Conservation (phyloP, 257 asterid genomes). For the Mentha longifolia region DNA sequence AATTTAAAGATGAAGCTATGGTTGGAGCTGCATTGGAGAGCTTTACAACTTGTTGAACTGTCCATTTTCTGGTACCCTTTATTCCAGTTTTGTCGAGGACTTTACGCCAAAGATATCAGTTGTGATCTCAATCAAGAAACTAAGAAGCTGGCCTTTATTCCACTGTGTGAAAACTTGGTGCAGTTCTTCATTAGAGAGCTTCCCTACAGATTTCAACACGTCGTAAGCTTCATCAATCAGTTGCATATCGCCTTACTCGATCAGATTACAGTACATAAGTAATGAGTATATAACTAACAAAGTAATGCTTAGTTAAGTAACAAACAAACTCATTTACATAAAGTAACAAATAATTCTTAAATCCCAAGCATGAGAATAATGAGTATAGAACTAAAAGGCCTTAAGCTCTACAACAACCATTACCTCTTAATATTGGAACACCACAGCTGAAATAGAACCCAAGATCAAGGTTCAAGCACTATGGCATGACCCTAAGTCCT, state of each 20-base stretch:
- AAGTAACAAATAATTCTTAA: too few species aligned
- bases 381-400: too few species aligned
- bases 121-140: constrained; percentile 74
- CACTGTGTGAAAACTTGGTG: constrained; percentile 71
- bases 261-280: too few species aligned
- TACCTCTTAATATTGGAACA: too few species aligned
- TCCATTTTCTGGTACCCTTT: constrained; percentile 67
- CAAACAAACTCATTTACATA: too few species aligned
- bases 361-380: too few species aligned
- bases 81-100: constrained; percentile 58
- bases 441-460: too few species aligned
- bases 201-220: constrained; percentile 66
- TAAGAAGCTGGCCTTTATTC: constrained; percentile 74
- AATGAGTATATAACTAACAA: too few species aligned
- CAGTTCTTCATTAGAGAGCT: constrained; percentile 54
- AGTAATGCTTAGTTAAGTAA: too few species aligned
- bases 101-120: constrained; percentile 71
- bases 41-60: constrained; percentile 87
- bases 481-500: too few species aligned
- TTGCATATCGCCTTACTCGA: constrained; percentile 85
- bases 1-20: constrained; percentile 71
- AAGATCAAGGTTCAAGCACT: too few species aligned
- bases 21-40: constrained; percentile 80
- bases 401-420: too few species aligned
- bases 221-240: constrained; percentile 77